These are phyloP conservation scores for Tylopilus sp. DNA, from an alignment of 1,284 basidiomycete species.

Conservation along the genomic window DNA sequence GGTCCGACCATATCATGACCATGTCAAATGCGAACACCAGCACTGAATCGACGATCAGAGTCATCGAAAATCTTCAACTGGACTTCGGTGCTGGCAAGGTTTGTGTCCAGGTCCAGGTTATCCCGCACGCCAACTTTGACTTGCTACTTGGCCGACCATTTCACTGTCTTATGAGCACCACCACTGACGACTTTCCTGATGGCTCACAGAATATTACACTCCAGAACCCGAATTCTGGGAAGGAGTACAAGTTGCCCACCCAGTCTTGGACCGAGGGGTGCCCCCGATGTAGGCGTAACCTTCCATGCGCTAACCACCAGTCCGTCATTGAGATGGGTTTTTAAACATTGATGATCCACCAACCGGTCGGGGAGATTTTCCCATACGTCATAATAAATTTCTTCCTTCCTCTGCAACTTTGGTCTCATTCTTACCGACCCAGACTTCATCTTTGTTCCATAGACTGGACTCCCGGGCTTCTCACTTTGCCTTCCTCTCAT, in stretches of 20 bases:
- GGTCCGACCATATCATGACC: neutral
- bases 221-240: no score
- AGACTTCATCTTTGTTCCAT: no score
- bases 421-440: no score
- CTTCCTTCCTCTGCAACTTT: neutral
- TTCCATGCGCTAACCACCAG: neutral
- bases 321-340: slow-evolving; percentile 12
- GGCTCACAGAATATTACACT: neutral
- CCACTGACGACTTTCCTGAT: slow-evolving; percentile 1
- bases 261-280: neutral
- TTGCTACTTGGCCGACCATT: neutral
- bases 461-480: no score
- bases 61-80: neutral
- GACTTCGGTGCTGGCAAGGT: neutral
- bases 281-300: neutral
- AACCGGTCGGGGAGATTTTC: neutral
- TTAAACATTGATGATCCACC: slow-evolving; percentile 15
- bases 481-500: neutral
- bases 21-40: neutral
- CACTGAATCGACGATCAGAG: neutral
- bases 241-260: no score
- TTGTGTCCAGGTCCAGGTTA: neutral
- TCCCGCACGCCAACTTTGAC: slow-evolving; percentile 4
- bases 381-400: neutral
- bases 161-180: slow-evolving; percentile 6